Conservation (phyloP, 306 rosid genomes). For the Gleditsia sinensis region DNA sequence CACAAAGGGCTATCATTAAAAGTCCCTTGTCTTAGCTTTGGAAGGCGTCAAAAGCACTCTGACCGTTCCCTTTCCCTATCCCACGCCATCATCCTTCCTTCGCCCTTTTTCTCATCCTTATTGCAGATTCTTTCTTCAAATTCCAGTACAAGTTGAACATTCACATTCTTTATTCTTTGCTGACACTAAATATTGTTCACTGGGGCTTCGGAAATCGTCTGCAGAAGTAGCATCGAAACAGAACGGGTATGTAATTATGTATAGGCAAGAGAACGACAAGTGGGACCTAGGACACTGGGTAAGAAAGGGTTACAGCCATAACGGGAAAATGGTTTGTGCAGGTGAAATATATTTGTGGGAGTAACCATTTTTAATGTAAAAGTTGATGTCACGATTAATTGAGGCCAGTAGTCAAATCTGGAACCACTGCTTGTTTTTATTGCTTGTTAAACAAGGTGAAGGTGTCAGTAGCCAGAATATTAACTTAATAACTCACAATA, state of each 20-base stretch:
- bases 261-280: not conserved
- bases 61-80: not conserved
- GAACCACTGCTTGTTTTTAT: not conserved
- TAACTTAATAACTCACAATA: too few species aligned
- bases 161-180: not conserved
- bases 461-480: not conserved
- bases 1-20: slow-evolving; percentile 7
- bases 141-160: slow-evolving; percentile 8
- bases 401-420: not conserved
- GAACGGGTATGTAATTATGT: not conserved
- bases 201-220: not conserved
- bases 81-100: not conserved
- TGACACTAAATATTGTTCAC: not conserved
- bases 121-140: not conserved
- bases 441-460: slow-evolving; percentile 1
- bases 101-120: not conserved
- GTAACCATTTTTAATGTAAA: not conserved
- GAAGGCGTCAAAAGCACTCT: slow-evolving; percentile 22
- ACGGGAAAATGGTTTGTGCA: not conserved
- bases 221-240: not conserved
- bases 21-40: slow-evolving; percentile 1
- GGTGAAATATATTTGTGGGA: not conserved
- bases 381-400: not conserved
- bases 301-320: not conserved
- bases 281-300: too few species aligned